Evolutionary conservation across 2,329 filamentous ascomycete genomes (phyloP), one percentile per base, ranked within the genome.

Genomic region (Colletotrichum sp.): DNA sequence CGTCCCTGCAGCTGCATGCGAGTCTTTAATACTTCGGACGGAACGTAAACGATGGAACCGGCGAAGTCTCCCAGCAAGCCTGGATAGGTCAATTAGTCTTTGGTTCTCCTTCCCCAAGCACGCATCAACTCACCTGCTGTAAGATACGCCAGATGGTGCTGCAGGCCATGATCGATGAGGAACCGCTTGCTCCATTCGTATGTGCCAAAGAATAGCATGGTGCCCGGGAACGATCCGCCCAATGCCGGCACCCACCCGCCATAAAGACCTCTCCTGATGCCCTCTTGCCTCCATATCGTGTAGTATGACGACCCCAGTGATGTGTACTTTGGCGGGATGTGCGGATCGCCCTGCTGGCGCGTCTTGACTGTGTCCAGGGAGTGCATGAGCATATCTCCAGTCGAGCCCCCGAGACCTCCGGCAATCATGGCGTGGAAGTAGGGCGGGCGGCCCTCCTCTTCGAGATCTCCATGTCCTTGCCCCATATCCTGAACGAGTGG

Each of bases 301-400:
- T 94, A 92, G 86, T 99, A 99, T 6, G 96, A 97, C 75, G 94
- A 95, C 52, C 94, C 95, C 85, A 99, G 93, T 18, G 95, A 96
- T 13, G 94, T 94, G 86, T 99, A 99, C 86, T 95, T 98, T 2
- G 97, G 94, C 26, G 97, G 97, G 77, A 98, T 91, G 83, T 97
- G 94, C 60, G 96, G 96, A 82, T 99, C 97, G 81, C 96, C 97
- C 86, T 99, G 97, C 85, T 99, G 98, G 80, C 97, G 92, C 63
- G 97, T 99, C 87, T 99, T 99, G 81, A 99, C 97, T 1, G 97
- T 99, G 85, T 99, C 97, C 82, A 99, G 91, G 62, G 96, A 99
- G 87, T 99, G 97, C 97, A 99, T 99, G 79, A 99, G 89, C 91
- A 99, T 94, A 85, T 99, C 97, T 75, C 98, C 97, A 72, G 94